Evolutionary conservation across 2,329 filamentous ascomycete genomes (phyloP), one percentile per base, ranked within the genome.

Genomic region (Nemania abortiva): DNA sequence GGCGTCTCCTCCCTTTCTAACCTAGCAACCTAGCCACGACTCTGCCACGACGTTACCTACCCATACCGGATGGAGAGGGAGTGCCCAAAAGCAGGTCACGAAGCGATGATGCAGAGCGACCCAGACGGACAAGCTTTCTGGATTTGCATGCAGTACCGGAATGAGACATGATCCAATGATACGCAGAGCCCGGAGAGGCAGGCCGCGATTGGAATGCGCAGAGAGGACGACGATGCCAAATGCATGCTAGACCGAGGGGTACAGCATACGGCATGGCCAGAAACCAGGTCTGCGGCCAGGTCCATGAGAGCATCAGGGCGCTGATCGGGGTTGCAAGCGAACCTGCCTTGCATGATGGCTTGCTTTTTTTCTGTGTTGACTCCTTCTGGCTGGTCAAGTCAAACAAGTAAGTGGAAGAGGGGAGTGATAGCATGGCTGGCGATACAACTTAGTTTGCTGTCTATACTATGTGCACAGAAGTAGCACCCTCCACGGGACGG

Each of bases 191-290:
- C 45, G 53, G 55, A 59, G 34, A 65, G 39, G 70, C 67, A 66
- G 64, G 64, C 61, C 39, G 49, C 52, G 47, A 56, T 64, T 70
- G 61, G 56, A 62, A 57, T 58, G 49, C 56, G 47, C 60, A 42
- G 45, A 31, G 49, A 61, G 34, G 37, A 60, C 34, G 37, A 60
- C 54, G 60, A 66, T 65, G 56, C 63, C 59, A 59, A 50, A 66
- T 57, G 11, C 66, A 69, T 64, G 49, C 66, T 69, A 65, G 60
- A 42, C 47, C 49, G 42, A 37, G 42, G 24, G 24, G 13, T 29
- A 47, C 20, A 34, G 15, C 10, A 50, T 29, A 47, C 20, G 45
- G 15, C 10, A 50, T n/a, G 64, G 47, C 34, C 15, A 60, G 55
- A 45, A 64, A 34, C 58, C 47, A 37, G 34, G 34, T 37, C 34